Percentiles rank a stretch among this genome's conserved stretches.
phyloP scores from a whole-genome alignment of 805 yeast species.

The Dipodascus geniculatus region DNA sequence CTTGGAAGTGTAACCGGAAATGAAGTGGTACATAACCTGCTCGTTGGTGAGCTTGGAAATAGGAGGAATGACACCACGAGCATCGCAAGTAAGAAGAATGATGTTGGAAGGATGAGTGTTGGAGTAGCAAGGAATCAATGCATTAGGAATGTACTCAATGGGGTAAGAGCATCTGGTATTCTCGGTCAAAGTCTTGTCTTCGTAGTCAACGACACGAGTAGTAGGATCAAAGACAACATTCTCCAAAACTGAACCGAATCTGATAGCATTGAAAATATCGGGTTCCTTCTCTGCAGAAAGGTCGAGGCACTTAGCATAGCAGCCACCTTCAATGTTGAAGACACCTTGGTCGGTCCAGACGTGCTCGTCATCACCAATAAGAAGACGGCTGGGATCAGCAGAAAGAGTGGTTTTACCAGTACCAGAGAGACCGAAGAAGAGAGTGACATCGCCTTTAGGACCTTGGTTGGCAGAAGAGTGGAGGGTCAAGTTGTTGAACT shows the following conservation, averaged over 20 bases:
- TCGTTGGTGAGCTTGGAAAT: constrained; percentile 86
- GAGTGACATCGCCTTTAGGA: constrained; percentile 73
- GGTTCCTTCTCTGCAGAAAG: constrained; percentile 89
- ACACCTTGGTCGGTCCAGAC: constrained; percentile 99
- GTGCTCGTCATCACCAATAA: constrained; percentile 98
- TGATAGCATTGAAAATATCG: constrained; percentile 90
- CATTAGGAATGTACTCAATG: constrained; percentile 91
- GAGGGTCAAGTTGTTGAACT: constrained; percentile 78
- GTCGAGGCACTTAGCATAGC: constrained; percentile 95
- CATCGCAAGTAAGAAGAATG: constrained; percentile 89
- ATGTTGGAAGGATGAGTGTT: constrained; percentile 87
- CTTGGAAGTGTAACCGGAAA: constrained; percentile 96
- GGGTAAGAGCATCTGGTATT: constrained; percentile 99
- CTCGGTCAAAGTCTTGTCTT: constrained; percentile 74
- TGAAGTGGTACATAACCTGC: constrained; percentile 98
- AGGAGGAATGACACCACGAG: constrained; percentile 96
- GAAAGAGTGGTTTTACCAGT: constrained; percentile 97
- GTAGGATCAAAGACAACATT: constrained; percentile 76
- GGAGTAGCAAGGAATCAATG: constrained; percentile 89
- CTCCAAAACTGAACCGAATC: constrained; percentile 89
- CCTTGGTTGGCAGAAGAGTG: constrained; percentile 97
- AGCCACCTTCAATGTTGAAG: constrained; percentile 98
- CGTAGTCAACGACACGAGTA: constrained; percentile 77
- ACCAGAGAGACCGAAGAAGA: constrained; percentile 94
- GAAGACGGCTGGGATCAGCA: constrained; percentile 86